These are phyloP conservation scores for Haematococcus lacustris DNA, from an alignment of 139 green algal species.

Conservation along the genomic window DNA sequence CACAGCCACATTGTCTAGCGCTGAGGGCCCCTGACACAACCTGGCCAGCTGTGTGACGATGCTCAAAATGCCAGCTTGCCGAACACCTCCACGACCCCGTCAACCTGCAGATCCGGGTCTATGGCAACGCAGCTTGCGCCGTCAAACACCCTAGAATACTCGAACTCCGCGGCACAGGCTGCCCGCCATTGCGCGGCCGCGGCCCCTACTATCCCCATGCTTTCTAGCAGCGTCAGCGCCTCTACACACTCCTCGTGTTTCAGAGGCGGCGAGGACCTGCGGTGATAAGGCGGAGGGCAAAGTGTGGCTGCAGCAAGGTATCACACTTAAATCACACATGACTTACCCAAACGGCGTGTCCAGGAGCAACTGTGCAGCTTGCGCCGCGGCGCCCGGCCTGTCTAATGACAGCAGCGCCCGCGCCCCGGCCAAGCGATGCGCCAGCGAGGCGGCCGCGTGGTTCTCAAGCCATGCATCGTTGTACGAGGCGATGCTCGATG, in stretches of 20 bases:
- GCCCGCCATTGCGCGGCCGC: slow-evolving; percentile 35
- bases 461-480: slow-evolving; percentile 22
- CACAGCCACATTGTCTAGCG: no score
- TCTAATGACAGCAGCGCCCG: slow-evolving; percentile 34
- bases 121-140: slow-evolving; percentile 20
- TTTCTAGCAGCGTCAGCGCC: slow-evolving; percentile 2
- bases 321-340: background rate
- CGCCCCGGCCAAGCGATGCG: slow-evolving; percentile 37
- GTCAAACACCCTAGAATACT: slow-evolving; percentile 54
- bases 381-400: slow-evolving; percentile 6
- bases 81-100: slow-evolving; percentile 28
- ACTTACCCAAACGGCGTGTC: slow-evolving; percentile 2
- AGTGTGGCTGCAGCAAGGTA: background rate
- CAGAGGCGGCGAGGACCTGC: slow-evolving; percentile 4
- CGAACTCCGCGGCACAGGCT: slow-evolving; percentile 40
- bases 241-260: slow-evolving; percentile 20
- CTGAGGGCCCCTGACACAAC: no score
- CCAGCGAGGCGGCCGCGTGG: slow-evolving; percentile 30
- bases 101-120: slow-evolving; percentile 8
- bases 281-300: background rate
- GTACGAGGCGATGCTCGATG: slow-evolving; percentile 14
- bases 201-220: background rate
- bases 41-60: no score
- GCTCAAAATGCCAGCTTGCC: slow-evolving; percentile 27
- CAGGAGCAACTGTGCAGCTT: slow-evolving; percentile 15